Evolutionary conservation across 2,329 filamentous ascomycete genomes (phyloP).

Genomic region (Neofusicoccum sp.): DNA sequence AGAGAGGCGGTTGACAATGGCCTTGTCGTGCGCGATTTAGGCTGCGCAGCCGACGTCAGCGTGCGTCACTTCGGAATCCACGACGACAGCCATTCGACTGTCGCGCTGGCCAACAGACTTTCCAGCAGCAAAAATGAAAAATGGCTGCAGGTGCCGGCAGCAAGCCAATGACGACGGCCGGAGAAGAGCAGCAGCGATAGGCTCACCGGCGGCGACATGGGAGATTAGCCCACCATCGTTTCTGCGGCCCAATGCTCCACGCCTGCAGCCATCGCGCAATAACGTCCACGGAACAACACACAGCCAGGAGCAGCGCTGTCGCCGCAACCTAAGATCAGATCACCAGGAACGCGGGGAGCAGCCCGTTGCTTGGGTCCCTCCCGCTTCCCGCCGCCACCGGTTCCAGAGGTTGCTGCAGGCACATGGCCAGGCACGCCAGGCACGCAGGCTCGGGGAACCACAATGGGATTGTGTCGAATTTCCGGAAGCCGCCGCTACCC

Average conservation of each 20-base stretch:
- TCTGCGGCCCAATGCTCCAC: background rate
- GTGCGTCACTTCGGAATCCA: constrained; percentile 7
- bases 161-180: background rate
- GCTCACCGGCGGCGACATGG: background rate
- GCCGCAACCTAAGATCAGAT: no score
- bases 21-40: background rate
- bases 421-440: background rate
- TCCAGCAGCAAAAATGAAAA: background rate
- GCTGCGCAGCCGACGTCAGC: constrained; percentile 10
- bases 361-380: background rate
- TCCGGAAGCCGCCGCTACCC: background rate
- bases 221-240: constrained; percentile 10
- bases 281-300: no score
- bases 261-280: background rate
- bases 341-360: background rate
- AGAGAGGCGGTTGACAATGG: background rate
- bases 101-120: background rate
- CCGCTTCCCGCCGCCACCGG: background rate
- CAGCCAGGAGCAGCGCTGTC: background rate
- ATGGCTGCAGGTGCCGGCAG: background rate
- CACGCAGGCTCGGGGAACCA: background rate
- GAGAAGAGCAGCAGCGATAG: background rate
- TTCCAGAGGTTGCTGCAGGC: background rate
- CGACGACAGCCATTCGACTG: constrained; percentile 10
- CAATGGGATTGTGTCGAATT: background rate